These are phyloP conservation scores for Nyctanthes arbortristis DNA, from an alignment of 257 asterid genomes.

Conservation along the genomic window DNA sequence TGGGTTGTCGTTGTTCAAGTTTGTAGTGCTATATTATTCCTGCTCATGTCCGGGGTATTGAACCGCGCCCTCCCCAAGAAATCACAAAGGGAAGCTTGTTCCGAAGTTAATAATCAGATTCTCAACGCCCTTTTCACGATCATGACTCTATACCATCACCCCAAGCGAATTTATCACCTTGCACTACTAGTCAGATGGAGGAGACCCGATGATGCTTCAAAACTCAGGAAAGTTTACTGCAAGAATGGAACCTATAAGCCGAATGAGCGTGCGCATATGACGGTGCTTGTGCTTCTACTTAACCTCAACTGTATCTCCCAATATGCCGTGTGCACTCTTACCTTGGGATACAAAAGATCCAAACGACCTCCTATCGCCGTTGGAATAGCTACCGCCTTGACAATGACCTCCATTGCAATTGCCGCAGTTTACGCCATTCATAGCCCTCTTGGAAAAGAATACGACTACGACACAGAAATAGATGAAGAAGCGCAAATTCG, in stretches of 20 bases:
- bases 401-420: constrained; percentile 75
- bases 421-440: constrained; percentile 74
- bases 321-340: constrained; percentile 77
- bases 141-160: constrained; percentile 85
- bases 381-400: constrained; percentile 56
- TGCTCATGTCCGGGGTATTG: constrained; percentile 90
- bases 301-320: constrained; percentile 77
- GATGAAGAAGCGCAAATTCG: constrained; percentile 68
- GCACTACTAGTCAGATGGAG: constrained; percentile 72
- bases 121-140: constrained; percentile 85
- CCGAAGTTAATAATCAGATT: constrained; percentile 86
- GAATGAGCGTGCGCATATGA: constrained; percentile 84
- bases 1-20: constrained; percentile 76
- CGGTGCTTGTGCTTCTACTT: constrained; percentile 67
- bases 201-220: constrained; percentile 46
- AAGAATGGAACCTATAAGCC: constrained; percentile 74
- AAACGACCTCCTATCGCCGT: constrained; percentile 82
- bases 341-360: constrained; percentile 63
- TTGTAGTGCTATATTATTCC: constrained; percentile 83
- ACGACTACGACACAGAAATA: constrained; percentile 43
- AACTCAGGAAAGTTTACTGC: constrained; percentile 71
- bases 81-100: constrained; percentile 75
- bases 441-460: constrained; percentile 87
- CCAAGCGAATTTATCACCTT: constrained; percentile 70
- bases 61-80: constrained; percentile 70